Conservation (phyloP, 1,139 yeast species). For the Scheffersomyces segobiensis region DNA sequence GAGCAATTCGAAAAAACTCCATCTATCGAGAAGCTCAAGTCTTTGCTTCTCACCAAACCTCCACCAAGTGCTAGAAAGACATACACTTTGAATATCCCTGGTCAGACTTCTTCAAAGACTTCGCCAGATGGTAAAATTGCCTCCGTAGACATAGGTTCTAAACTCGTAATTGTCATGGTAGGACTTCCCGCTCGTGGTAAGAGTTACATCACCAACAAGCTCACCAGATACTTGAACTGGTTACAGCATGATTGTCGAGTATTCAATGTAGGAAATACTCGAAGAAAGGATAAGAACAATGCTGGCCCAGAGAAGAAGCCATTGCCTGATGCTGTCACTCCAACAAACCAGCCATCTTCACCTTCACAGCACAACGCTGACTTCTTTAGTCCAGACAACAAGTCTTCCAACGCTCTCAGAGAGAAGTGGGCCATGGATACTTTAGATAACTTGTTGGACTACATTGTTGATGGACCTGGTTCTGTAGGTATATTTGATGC, state of each 20-base stretch:
- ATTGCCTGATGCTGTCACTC: slow-evolving; percentile 59
- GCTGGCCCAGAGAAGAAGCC: slow-evolving; percentile 76
- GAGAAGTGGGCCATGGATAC: slow-evolving; percentile 98
- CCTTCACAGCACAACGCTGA: slow-evolving; percentile 62
- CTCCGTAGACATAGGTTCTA: slow-evolving; percentile 71
- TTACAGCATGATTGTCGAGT: slow-evolving; percentile 86
- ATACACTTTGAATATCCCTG: slow-evolving; percentile 89
- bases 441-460: slow-evolving; percentile 78
- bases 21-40: slow-evolving; percentile 41
- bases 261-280: slow-evolving; percentile 91
- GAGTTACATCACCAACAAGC: slow-evolving; percentile 86
- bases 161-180: slow-evolving; percentile 90
- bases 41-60: slow-evolving; percentile 36
- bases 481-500: slow-evolving; percentile 96
- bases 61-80: slow-evolving; percentile 52
- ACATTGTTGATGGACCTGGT: slow-evolving; percentile 77
- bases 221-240: slow-evolving; percentile 88
- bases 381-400: slow-evolving; percentile 83
- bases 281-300: slow-evolving; percentile 68
- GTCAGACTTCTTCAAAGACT: slow-evolving; percentile 79
- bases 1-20: slow-evolving; percentile 42
- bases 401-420: slow-evolving; percentile 62
- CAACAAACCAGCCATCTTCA: slow-evolving; percentile 27
- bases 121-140: slow-evolving; percentile 85
- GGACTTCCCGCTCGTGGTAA: slow-evolving; percentile 94